These are phyloP conservation scores for Phylloboletellus chloephorus DNA, from an alignment of 1,284 basidiomycete genomes.

Conservation along the genomic window DNA sequence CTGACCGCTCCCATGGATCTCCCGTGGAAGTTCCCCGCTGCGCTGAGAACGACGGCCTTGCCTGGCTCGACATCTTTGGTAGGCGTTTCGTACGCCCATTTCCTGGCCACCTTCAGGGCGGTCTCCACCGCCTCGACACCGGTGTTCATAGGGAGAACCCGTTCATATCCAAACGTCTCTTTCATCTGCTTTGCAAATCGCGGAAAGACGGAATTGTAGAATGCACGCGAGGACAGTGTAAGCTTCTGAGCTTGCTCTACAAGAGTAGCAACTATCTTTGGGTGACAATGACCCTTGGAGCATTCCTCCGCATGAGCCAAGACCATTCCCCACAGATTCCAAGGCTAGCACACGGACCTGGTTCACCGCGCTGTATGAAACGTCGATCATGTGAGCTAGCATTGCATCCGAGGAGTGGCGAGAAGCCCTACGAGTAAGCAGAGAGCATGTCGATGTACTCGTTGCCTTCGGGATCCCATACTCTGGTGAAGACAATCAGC, in stretches of 20 bases:
- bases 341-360: slow-evolving; percentile 48
- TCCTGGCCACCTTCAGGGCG: slow-evolving; percentile 76
- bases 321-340: slow-evolving; percentile 5
- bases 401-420: background rate
- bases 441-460: slow-evolving; percentile 96
- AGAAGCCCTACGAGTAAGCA: slow-evolving; percentile 80
- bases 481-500: slow-evolving; percentile 44
- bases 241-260: slow-evolving; percentile 84
- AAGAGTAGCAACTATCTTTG: slow-evolving; percentile 78
- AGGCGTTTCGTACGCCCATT: slow-evolving; percentile 94
- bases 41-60: slow-evolving; percentile 85
- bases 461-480: slow-evolving; percentile 94
- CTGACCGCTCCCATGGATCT: slow-evolving; percentile 87
- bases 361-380: slow-evolving; percentile 76
- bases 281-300: slow-evolving; percentile 88
- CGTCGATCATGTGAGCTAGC: slow-evolving; percentile 8
- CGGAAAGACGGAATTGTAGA: slow-evolving; percentile 92
- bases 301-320: slow-evolving; percentile 10
- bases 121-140: slow-evolving; percentile 98
- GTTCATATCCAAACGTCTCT: slow-evolving; percentile 82
- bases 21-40: slow-evolving; percentile 93
- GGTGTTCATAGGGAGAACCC: slow-evolving; percentile 99
- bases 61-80: slow-evolving; percentile 47
- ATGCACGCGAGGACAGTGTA: slow-evolving; percentile 92
- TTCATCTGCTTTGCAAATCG: slow-evolving; percentile 86